phyloP scores from a whole-genome alignment of 306 rosid genomes.

The barrel medic (Medicago truncatula) region MtrunA17r5.0-ANR NC_053044.1:52256001-52256500 shows the following conservation, averaged over 20 bases:
- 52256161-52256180: slow-evolving; percentile 70
- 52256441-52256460: slow-evolving; percentile 33
- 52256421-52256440: slow-evolving; percentile 71
- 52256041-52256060: slow-evolving; percentile 95
- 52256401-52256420: slow-evolving; percentile 69
- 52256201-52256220: slow-evolving; percentile 37
- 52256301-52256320: slow-evolving; percentile 19
- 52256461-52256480: background rate
- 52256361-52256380: no score
- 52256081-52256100: slow-evolving; percentile 74
- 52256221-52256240: slow-evolving; percentile 25
- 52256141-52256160: slow-evolving; percentile 72
- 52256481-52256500: background rate
- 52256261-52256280: slow-evolving; percentile 15
- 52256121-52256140: slow-evolving; percentile 74
- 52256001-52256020: background rate
- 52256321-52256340: slow-evolving; percentile 32
- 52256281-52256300: slow-evolving; percentile 18
- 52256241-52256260: slow-evolving; percentile 56
- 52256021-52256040: slow-evolving; percentile 54
- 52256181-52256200: slow-evolving; percentile 48
- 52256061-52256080: slow-evolving; percentile 92
- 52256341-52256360: slow-evolving; percentile 6
- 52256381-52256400: slow-evolving; percentile 47
- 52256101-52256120: slow-evolving; percentile 68